These are phyloP conservation scores for Hemerocallis citrina DNA, from an alignment of 106 monocot genomes.

Conservation along the genomic window DNA sequence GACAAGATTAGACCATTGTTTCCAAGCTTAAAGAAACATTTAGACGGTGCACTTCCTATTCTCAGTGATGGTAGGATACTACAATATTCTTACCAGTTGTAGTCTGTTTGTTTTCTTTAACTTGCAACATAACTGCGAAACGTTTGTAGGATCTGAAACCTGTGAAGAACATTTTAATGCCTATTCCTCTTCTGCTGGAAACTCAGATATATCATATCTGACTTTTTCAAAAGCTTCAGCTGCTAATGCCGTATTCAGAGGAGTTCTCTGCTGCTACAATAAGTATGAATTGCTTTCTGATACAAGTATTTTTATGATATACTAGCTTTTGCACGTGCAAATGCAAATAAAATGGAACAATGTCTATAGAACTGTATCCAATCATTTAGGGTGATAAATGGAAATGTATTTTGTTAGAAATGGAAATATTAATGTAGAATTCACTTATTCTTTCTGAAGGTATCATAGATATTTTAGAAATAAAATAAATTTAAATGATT, in stretches of 20 bases:
- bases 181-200: constrained; percentile 52
- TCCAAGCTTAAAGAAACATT: constrained; percentile 55
- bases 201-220: constrained; percentile 45
- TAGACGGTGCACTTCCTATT: constrained; percentile 46
- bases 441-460: too few species aligned
- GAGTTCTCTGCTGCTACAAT: constrained; percentile 73
- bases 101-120: not conserved
- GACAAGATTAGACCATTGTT: constrained; percentile 49
- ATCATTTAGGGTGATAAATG: too few species aligned
- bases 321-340: too few species aligned
- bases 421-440: too few species aligned
- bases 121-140: constrained; percentile 1
- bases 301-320: not conserved
- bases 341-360: too few species aligned
- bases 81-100: too few species aligned
- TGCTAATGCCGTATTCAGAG: constrained; percentile 53
- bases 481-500: too few species aligned
- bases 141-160: constrained; percentile 29
- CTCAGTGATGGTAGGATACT: constrained; percentile 48
- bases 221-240: constrained; percentile 44
- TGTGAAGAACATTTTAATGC: constrained; percentile 65
- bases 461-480: too few species aligned
- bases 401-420: too few species aligned
- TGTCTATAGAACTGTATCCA: too few species aligned
- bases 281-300: constrained; percentile 18